These are phyloP conservation scores for Candida palmyrensis DNA, from an alignment of 805 yeast genomes.

Conservation along the genomic window DNA sequence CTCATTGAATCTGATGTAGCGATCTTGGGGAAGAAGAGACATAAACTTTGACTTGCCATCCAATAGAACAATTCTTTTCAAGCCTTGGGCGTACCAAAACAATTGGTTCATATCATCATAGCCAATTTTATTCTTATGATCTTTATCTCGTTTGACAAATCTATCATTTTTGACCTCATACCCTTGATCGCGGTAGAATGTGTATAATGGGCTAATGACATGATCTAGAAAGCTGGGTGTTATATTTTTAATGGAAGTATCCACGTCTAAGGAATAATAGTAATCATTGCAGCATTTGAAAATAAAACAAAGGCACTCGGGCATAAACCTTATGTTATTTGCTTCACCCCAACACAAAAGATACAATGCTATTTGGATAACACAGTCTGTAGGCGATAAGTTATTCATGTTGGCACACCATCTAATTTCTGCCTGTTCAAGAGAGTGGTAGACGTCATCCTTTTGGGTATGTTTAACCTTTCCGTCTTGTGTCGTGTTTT, in stretches of 20 bases:
- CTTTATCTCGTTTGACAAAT: conserved; percentile 48
- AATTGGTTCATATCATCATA: conserved; percentile 88
- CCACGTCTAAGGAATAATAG: conserved; percentile 44
- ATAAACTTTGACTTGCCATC: conserved; percentile 44
- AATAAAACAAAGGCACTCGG: conserved; percentile 82
- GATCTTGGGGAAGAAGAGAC: conserved; percentile 47
- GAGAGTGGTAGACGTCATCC: conserved; percentile 11
- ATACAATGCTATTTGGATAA: conserved; percentile 63
- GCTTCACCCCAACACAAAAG: conserved; percentile 89
- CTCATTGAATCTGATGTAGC: conserved; percentile 50
- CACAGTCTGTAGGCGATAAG: conserved; percentile 48
- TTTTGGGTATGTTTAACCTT: conserved; percentile 14
- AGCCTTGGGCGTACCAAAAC: conserved; percentile 76
- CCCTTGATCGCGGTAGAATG: conserved; percentile 51
- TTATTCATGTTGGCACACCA: conserved; percentile 51
- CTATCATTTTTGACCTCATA: conserved; percentile 41
- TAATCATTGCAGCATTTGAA: conserved; percentile 76
- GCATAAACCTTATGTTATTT: conserved; percentile 79
- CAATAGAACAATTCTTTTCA: conserved; percentile 48
- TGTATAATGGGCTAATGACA: conserved; percentile 69
- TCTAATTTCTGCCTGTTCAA: conserved; percentile 41
- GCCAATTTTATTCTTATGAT: conserved; percentile 69
- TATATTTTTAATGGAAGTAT: conserved; percentile 22
- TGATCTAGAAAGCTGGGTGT: conserved; percentile 53
- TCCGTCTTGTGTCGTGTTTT: conserved; percentile 19